Conservation (phyloP, 139 green algal genomes). For the Cymbomonas tetramitiformis region DNA sequence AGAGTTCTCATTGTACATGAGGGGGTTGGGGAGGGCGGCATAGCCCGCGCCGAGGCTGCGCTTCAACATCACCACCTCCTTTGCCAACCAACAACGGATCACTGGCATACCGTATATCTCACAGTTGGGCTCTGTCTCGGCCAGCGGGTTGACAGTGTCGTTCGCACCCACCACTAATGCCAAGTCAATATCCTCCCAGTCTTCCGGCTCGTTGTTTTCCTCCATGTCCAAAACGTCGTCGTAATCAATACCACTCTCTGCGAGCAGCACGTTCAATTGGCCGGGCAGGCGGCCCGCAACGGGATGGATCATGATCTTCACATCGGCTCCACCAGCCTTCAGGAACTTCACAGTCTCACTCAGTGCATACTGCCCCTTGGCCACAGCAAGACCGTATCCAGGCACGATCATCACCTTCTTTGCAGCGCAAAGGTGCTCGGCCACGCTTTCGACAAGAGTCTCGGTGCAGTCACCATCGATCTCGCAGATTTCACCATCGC, state of each 20-base stretch:
- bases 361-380: slow-evolving; percentile 18
- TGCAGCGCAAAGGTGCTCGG: not conserved
- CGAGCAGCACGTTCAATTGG: slow-evolving; percentile 27
- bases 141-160: slow-evolving; percentile 27
- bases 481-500: not conserved
- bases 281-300: slow-evolving; percentile 25
- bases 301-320: slow-evolving; percentile 21
- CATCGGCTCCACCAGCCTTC: slow-evolving; percentile 12
- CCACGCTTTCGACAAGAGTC: not conserved
- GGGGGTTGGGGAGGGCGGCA: slow-evolving; percentile 24
- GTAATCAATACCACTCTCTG: slow-evolving; percentile 23
- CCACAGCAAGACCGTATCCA: slow-evolving; percentile 25
- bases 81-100: slow-evolving; percentile 20
- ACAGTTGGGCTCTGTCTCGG: slow-evolving; percentile 14
- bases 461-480: slow-evolving; percentile 17
- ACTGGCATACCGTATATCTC: slow-evolving; percentile 26
- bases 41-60: slow-evolving; percentile 17
- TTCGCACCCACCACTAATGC: slow-evolving; percentile 25
- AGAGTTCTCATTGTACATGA: slow-evolving; percentile 27
- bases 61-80: slow-evolving; percentile 23
- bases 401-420: slow-evolving; percentile 29
- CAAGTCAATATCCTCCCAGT: slow-evolving; percentile 11
- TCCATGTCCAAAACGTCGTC: slow-evolving; percentile 28
- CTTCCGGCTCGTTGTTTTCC: slow-evolving; percentile 18
- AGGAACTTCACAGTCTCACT: slow-evolving; percentile 18